A percentile compares a stretch with the other conserved stretches of the same genome.
phyloP scores from a whole-genome alignment of 2,329 filamentous ascomycete species.

The Tolypocladium cylindrosporum region DNA sequence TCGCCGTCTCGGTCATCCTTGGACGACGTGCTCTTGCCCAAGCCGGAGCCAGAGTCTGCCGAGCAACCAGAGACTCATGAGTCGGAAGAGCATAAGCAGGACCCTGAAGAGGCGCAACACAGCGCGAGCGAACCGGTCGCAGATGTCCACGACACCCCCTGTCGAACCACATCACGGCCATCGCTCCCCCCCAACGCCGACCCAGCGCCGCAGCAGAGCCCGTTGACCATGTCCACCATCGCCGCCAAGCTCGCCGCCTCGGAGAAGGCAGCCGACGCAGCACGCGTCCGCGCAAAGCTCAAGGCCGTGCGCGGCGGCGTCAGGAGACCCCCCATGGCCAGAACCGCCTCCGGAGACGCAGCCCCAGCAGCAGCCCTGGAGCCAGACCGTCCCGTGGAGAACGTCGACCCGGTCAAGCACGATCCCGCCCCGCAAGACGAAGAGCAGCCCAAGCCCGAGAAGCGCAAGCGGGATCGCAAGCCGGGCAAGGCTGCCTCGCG shows the following conservation, averaged over 20 bases:
- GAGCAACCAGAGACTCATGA: background rate
- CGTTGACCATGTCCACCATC: constrained; percentile 51
- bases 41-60: constrained; percentile 8
- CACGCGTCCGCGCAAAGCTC: constrained; percentile 52
- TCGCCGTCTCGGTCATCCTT: constrained; percentile 20
- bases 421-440: constrained; percentile 13
- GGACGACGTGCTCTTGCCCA: constrained; percentile 21
- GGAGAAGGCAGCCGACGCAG: constrained; percentile 53
- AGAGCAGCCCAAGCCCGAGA: constrained; percentile 19
- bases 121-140: constrained; percentile 5
- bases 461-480: constrained; percentile 42
- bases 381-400: constrained; percentile 4
- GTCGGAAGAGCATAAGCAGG: background rate
- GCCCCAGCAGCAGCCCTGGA: background rate
- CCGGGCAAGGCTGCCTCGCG: constrained; percentile 47
- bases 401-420: constrained; percentile 26
- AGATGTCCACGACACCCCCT: constrained; percentile 8
- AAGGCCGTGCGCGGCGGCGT: constrained; percentile 33
- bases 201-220: constrained; percentile 36
- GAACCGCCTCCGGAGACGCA: background rate
- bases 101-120: background rate
- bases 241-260: constrained; percentile 54
- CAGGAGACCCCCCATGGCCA: constrained; percentile 15
- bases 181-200: constrained; percentile 15
- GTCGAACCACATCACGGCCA: constrained; percentile 14